Conservation (phyloP, 176 grass and related monocot genomes). For the Poa annua region DNA sequence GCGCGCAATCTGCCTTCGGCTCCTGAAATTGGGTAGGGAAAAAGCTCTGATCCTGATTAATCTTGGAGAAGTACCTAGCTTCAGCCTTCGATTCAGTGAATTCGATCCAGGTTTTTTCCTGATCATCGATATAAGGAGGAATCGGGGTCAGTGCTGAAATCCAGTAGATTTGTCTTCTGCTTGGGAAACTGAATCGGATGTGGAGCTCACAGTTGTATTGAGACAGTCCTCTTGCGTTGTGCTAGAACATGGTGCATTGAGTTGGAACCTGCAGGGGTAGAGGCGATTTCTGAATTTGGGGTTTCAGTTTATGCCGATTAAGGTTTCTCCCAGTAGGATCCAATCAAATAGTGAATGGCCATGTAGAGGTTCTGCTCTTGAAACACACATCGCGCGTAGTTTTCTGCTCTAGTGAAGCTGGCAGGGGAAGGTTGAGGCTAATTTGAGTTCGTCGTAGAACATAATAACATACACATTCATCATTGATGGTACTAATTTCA, state of each 20-base stretch:
- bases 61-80: not conserved
- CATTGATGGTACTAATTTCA: not conserved
- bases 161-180: not conserved
- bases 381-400: not conserved
- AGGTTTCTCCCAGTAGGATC: not conserved
- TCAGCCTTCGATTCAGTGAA: not conserved
- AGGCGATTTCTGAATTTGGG: not conserved
- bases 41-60: not conserved
- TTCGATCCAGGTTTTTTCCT: not conserved
- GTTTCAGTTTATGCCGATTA: not conserved
- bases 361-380: not conserved
- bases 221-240: not conserved
- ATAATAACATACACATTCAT: not conserved
- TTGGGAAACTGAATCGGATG: not conserved
- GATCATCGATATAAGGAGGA: not conserved
- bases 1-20: not conserved
- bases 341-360: not conserved
- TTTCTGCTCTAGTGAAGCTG: not conserved
- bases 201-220: not conserved
- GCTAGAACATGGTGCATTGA: not conserved
- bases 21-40: not conserved
- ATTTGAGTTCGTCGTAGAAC: not conserved
- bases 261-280: not conserved
- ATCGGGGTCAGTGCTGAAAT: not conserved
- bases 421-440: too few species aligned